Percentiles rank a stretch among this genome's conserved stretches.
Conservation (phyloP, 306 rosid genomes). For the Sindora glabra region DNA sequence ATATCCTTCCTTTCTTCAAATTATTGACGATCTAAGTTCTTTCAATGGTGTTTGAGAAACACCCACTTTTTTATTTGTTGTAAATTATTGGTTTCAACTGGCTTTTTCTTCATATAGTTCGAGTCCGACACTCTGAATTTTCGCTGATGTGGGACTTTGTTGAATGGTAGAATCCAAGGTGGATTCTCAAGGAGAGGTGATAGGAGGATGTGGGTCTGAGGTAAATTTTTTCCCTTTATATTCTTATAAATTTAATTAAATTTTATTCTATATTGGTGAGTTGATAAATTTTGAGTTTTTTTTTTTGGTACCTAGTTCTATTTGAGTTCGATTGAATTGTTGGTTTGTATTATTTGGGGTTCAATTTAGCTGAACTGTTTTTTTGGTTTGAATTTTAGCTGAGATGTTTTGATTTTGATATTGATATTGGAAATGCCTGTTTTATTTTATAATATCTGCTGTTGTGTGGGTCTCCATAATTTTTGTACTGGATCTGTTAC, state of each 20-base stretch:
- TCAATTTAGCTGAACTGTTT: slow-evolving; percentile 17
- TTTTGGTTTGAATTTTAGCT: slow-evolving; percentile 10
- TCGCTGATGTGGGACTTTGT: slow-evolving; percentile 26
- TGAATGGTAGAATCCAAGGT: slow-evolving; percentile 45
- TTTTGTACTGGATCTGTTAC: slow-evolving; percentile 47
- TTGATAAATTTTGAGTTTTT: slow-evolving; percentile 28
- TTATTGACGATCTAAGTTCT: slow-evolving; percentile 69
- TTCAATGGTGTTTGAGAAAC: slow-evolving; percentile 55
- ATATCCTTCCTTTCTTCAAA: slow-evolving; percentile 54
- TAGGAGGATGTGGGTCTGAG: slow-evolving; percentile 73
- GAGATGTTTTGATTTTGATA: slow-evolving; percentile 16
- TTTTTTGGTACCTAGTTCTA: slow-evolving; percentile 14
- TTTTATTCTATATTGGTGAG: slow-evolving; percentile 15
- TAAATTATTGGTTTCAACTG: slow-evolving; percentile 28
- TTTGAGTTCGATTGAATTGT: slow-evolving; percentile 12
- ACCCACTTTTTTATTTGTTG: slow-evolving; percentile 44
- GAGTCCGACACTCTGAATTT: slow-evolving; percentile 23
- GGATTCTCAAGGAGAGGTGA: slow-evolving; percentile 39
- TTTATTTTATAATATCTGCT: slow-evolving; percentile 9
- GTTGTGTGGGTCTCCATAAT: slow-evolving; percentile 13
- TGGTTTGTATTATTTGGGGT: slow-evolving; percentile 21
- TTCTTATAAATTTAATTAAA: slow-evolving; percentile 22
- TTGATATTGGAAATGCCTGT: slow-evolving; percentile 17
- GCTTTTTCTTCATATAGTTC: slow-evolving; percentile 26
- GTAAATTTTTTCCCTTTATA: slow-evolving; percentile 45